Evolutionary conservation across 495 filamentous ascomycete species (phyloP).

Genomic region (Chlorociboria aeruginascens): DNA sequence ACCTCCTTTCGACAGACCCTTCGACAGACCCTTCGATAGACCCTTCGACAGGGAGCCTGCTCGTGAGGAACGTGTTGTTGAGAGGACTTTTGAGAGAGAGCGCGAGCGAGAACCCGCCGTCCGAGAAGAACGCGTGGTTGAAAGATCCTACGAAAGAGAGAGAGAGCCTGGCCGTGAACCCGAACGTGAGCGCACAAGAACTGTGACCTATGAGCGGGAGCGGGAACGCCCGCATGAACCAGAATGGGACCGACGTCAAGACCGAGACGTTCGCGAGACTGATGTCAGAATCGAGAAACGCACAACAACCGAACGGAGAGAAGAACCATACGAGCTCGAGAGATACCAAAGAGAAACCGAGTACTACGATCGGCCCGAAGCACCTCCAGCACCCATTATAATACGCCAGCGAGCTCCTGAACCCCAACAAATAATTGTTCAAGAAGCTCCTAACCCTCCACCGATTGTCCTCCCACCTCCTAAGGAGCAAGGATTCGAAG

Average conservation of each 20-base stretch:
- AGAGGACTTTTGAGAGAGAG: no score
- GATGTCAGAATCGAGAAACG: conserved; percentile 33
- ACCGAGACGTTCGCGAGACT: conserved; percentile 22
- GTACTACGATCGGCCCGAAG: conserved; percentile 46
- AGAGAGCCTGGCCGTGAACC: conserved; percentile 31
- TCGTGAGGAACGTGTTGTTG: no score
- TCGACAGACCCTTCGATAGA: no score
- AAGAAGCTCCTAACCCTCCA: conserved; percentile 52
- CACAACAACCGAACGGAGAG: conserved; percentile 19
- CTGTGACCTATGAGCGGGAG: conserved; percentile 29
- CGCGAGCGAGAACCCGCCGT: no score
- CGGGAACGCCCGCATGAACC: conserved; percentile 23
- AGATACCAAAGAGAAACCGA: conserved; percentile 57
- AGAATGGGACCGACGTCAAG: conserved; percentile 38
- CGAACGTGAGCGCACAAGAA: conserved; percentile 25
- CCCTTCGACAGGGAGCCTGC: no score
- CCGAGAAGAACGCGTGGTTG: no score
- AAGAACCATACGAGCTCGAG: conserved; percentile 39
- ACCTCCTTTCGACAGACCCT: no score
- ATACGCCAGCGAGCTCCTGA: conserved; percentile 50
- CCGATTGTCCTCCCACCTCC: conserved; percentile 48
- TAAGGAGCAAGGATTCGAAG: conserved; percentile 54
- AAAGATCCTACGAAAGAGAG: no score
- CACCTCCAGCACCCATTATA: conserved; percentile 46
- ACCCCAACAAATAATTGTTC: conserved; percentile 59